Evolutionary conservation across 441 rosid genomes (phyloP), one percentile per base, ranked within the genome.

Genomic region (Aleurites moluccanus): DNA sequence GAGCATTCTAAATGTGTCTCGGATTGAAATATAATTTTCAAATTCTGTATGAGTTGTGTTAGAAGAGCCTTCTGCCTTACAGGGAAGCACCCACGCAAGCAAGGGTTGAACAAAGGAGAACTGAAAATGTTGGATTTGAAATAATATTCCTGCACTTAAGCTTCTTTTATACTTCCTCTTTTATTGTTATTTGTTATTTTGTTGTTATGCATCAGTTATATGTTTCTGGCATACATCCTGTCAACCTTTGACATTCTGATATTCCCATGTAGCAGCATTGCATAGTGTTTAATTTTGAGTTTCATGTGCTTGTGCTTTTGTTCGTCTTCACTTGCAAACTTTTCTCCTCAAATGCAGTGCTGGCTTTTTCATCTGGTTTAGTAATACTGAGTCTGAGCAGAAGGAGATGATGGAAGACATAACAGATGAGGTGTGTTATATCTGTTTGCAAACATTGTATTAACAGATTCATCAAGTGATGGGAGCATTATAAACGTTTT

Each of bases 351-450:
- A 70, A 10, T 86, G 85, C 89, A 95, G 60, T 21, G 28, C 98
- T 78, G 60, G 99, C 81, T 95, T 95, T 90, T 93, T 95, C 80
- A 83, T 80, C 70, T 93, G 99, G 99, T 95, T 93, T 81, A 81
- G 76, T 75, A 91, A 87, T 81, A 78, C 85, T 66, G 87, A 86
- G 23, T 15, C 40, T 52, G 56, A 52, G 23, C 86, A 80, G 70
- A 86, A 91, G 73, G 96, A 88, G 42, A 79, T 59, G 57, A 78
- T 83, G 52, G 98, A 89, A 14, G 98, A 90, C 28, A 76, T 91
- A 70, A 90, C 83, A 55, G 97, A 93, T 80, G 99, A 93, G 88
- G 98, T 91, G 70, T 66, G 73, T 81, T 77, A 42, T 64, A 25
- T 62, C 5, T 62, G 10, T 73, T 49, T 75, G 11, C 21, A 21